These are phyloP conservation scores for Dothideomycetidae sp. DNA, from an alignment of 2,329 filamentous ascomycete species.

Conservation along the genomic window DNA sequence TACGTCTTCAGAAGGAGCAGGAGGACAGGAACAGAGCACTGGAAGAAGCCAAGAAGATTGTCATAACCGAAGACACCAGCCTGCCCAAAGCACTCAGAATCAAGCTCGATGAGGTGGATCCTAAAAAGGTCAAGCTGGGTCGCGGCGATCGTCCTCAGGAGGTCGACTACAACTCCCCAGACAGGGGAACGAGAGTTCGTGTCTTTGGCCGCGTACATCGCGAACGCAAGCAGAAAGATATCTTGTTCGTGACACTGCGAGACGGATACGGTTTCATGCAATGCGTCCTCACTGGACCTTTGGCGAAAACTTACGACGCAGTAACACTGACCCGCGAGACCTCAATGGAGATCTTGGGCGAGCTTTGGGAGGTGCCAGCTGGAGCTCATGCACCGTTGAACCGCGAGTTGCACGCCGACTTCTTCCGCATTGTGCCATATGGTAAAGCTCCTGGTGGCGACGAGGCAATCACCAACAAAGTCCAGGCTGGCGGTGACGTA, in stretches of 20 bases:
- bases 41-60: conserved; percentile 70
- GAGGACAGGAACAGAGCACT: conserved; percentile 56
- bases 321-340: conserved; percentile 75
- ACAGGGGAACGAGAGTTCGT: conserved; percentile 58
- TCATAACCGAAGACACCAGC: conserved; percentile 53
- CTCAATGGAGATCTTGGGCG: conserved; percentile 70
- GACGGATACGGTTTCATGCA: conserved; percentile 79
- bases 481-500: conserved; percentile 52
- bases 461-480: conserved; percentile 79
- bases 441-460: conserved; percentile 71
- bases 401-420: conserved; percentile 84
- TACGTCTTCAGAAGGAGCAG: conserved; percentile 58
- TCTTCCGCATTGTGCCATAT: conserved; percentile 55
- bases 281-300: conserved; percentile 64
- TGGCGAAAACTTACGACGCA: conserved; percentile 86
- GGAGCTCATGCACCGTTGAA: conserved; percentile 66
- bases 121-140: conserved; percentile 42
- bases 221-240: conserved; percentile 65
- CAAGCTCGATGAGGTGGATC: conserved; percentile 56
- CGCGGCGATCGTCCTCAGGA: conserved; percentile 31
- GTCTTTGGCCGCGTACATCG: conserved; percentile 75
- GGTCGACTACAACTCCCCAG: conserved; percentile 39
- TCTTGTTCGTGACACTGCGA: conserved; percentile 72
- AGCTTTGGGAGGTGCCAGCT: conserved; percentile 66
- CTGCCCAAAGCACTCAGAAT: conserved; percentile 64